Conservation (phyloP, 768 basidiomycete genomes). For the Boletus subparvulus region DNA sequence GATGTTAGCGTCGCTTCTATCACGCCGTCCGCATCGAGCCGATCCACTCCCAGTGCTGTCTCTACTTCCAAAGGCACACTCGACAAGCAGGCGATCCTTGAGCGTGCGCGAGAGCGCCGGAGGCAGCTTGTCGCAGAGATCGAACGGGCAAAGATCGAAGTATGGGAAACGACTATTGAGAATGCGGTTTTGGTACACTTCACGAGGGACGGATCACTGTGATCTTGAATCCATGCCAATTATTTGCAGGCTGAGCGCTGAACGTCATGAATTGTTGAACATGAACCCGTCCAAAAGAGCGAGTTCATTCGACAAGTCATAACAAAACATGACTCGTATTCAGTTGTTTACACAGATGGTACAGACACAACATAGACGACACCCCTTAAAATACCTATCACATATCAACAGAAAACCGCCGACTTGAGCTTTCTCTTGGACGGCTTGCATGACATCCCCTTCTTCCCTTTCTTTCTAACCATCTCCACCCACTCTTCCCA, state of each 20-base stretch:
- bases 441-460: constrained; percentile 11
- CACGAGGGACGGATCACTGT: constrained; percentile 30
- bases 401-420: constrained; percentile 12
- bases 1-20: background rate
- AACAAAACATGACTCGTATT: constrained; percentile 8
- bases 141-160: constrained; percentile 57
- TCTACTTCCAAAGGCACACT: constrained; percentile 3
- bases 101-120: constrained; percentile 53
- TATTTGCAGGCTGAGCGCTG: background rate
- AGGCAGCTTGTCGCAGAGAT: constrained; percentile 53
- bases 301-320: background rate
- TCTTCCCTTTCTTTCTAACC: constrained; percentile 5
- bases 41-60: background rate
- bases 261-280: background rate
- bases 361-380: constrained; percentile 20
- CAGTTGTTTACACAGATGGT: constrained; percentile 17
- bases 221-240: background rate
- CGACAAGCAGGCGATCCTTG: constrained; percentile 47
- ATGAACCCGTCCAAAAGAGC: background rate
- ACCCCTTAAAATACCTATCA: background rate
- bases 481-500: constrained; percentile 22
- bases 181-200: constrained; percentile 59
- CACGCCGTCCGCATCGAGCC: background rate
- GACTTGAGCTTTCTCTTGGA: constrained; percentile 13
- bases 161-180: constrained; percentile 76